These are phyloP conservation scores for Vigna trinervia DNA, from an alignment of 306 rosid genomes.

Conservation along the genomic window DNA sequence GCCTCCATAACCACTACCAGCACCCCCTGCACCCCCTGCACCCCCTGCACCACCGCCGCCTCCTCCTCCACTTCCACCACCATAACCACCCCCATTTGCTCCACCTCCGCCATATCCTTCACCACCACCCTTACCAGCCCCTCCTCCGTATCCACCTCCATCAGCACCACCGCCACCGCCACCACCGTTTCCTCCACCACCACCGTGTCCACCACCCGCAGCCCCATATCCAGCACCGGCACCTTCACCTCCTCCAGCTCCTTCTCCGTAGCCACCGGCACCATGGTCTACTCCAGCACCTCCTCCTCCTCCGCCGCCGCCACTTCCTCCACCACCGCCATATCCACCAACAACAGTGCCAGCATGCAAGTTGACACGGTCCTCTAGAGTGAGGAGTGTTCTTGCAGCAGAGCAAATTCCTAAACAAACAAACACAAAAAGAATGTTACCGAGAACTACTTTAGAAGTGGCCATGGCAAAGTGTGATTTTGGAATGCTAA, in stretches of 20 bases:
- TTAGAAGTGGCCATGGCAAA: conserved; percentile 48
- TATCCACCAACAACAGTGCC: conserved; percentile 35
- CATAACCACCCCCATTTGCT: conserved; percentile 50
- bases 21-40: conserved; percentile 50
- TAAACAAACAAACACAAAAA: conserved; percentile 49
- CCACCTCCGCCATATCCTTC: conserved; percentile 46
- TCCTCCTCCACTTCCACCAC: conserved; percentile 43
- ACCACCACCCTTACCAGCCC: conserved; percentile 31
- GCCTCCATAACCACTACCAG: conserved; percentile 48
- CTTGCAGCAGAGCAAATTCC: conserved; percentile 58
- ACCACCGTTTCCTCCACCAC: conserved; percentile 29
- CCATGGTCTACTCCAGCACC: conserved; percentile 43
- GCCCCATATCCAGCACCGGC: conserved; percentile 50
- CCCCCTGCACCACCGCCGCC: conserved; percentile 53
- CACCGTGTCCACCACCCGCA: conserved; percentile 40
- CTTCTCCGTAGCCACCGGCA: conserved; percentile 48
- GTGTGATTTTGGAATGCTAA: conserved; percentile 16
- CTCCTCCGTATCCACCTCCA: conserved; percentile 38
- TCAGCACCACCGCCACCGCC: conserved; percentile 36
- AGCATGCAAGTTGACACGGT: conserved; percentile 27
- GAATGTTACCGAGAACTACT: conserved; percentile 19
- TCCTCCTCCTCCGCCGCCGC: conserved; percentile 35
- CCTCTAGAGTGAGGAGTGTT: conserved; percentile 48
- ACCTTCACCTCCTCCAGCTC: conserved; percentile 55
- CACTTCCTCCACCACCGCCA: conserved; percentile 26